Conservation (phyloP, 2,329 filamentous ascomycete species). For the Graphiopsis chlorocephala region DNA sequence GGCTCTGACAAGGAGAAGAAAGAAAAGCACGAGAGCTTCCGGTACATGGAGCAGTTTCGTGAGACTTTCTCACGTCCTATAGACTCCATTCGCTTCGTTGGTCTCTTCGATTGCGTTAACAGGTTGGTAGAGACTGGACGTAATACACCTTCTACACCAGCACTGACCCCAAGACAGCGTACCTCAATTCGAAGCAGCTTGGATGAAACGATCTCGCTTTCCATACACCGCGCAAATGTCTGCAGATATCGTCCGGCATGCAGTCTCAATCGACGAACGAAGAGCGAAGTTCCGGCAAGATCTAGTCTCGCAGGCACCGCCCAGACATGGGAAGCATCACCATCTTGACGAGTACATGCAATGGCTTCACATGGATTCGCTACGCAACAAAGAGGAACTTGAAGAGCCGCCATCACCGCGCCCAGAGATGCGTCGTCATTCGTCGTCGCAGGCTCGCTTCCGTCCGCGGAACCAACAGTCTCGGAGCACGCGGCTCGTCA, state of each 20-base stretch:
- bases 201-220: slow-evolving; percentile 77
- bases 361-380: slow-evolving; percentile 3
- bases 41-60: slow-evolving; percentile 74
- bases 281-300: slow-evolving; percentile 71
- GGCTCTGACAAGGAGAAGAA: slow-evolving; percentile 44
- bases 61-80: slow-evolving; percentile 78
- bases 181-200: slow-evolving; percentile 69
- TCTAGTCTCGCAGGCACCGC: slow-evolving; percentile 51
- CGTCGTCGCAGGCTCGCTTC: slow-evolving; percentile 17
- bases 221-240: slow-evolving; percentile 61
- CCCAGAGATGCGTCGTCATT: slow-evolving; percentile 14
- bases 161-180: neutral
- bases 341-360: slow-evolving; percentile 15
- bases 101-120: slow-evolving; percentile 80
- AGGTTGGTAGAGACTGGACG: slow-evolving; percentile 51
- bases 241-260: slow-evolving; percentile 62
- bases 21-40: slow-evolving; percentile 59
- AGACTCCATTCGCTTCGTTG: slow-evolving; percentile 70
- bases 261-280: slow-evolving; percentile 68
- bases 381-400: slow-evolving; percentile 17
- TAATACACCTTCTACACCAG: neutral
- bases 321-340: slow-evolving; percentile 21
- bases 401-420: slow-evolving; percentile 20
- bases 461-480: slow-evolving; percentile 13
- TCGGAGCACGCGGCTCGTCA: neutral